Conservation (phyloP, 305 asterid genomes). For the Fraxinus xanthoxyloides region DNA sequence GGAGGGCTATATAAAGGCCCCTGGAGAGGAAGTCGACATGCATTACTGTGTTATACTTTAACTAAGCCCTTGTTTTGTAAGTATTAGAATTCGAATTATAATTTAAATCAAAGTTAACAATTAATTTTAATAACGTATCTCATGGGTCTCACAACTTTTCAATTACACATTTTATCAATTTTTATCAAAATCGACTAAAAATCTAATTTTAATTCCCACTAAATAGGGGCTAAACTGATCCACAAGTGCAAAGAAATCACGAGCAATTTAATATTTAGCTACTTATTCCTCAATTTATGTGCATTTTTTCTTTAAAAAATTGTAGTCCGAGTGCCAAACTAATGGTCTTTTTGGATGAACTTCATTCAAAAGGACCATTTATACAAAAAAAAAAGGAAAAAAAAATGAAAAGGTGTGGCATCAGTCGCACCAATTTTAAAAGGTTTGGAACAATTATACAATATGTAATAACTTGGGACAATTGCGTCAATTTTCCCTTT, state of each 20-base stretch:
- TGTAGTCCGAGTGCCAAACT: not conserved
- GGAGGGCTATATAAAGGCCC: slow-evolving; percentile 36
- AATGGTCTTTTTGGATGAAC: not conserved
- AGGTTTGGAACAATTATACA: not conserved
- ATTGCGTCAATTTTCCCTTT: not conserved
- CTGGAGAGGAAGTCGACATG: not conserved
- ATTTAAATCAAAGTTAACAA: too few species aligned
- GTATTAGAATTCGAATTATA: too few species aligned
- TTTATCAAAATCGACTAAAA: too few species aligned
- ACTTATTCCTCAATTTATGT: too few species aligned
- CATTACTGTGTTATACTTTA: slow-evolving; percentile 17
- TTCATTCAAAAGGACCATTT: not conserved
- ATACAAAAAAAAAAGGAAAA: too few species aligned
- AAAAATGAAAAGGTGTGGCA: not conserved
- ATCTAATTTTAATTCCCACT: not conserved
- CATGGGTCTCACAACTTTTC: not conserved
- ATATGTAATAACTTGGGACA: not conserved
- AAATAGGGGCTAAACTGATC: slow-evolving; percentile 2
- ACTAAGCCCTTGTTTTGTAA: not conserved
- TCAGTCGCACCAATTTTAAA: not conserved
- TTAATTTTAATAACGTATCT: too few species aligned
- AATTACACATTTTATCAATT: too few species aligned
- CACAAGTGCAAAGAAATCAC: slow-evolving; percentile 16
- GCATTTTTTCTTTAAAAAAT: not conserved
- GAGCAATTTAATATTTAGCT: not conserved